phyloP scores from a whole-genome alignment of 352 stramenopile species.

The Pythium periplocum region DNA sequence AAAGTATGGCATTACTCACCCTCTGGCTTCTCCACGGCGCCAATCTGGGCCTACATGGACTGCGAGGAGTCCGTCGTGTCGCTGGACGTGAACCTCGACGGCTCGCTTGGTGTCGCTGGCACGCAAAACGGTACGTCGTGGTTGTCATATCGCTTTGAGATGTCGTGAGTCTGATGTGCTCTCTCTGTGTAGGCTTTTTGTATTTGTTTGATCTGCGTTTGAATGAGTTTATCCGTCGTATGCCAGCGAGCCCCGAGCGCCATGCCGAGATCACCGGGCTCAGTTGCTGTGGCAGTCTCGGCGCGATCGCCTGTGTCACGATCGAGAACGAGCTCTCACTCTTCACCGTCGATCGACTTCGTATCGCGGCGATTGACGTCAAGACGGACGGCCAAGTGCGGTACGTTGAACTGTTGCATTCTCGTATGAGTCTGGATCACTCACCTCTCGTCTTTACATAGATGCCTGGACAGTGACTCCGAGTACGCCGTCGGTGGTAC shows the following conservation, averaged over 20 bases:
- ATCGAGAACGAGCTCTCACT: slow-evolving; percentile 64
- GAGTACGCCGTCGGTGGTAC: slow-evolving; percentile 73
- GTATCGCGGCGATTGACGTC: slow-evolving; percentile 50
- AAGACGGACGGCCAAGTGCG: slow-evolving; percentile 51
- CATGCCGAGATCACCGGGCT: slow-evolving; percentile 51
- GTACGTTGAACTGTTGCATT: slow-evolving; percentile 21
- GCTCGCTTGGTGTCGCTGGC: slow-evolving; percentile 45
- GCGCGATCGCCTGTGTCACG: slow-evolving; percentile 58
- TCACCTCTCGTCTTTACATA: slow-evolving; percentile 10
- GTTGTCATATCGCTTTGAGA: no score
- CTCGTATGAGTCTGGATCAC: not conserved
- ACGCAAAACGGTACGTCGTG: slow-evolving; percentile 43
- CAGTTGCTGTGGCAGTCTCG: slow-evolving; percentile 53
- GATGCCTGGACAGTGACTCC: slow-evolving; percentile 75
- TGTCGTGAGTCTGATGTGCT: no score
- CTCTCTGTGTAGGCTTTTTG: slow-evolving; percentile 30
- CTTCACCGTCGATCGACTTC: slow-evolving; percentile 57
- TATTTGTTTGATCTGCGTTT: slow-evolving; percentile 69
- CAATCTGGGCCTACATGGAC: slow-evolving; percentile 68
- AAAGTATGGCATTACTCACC: slow-evolving; percentile 79
- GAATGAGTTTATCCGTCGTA: slow-evolving; percentile 55
- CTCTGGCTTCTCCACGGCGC: slow-evolving; percentile 54
- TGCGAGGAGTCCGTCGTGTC: slow-evolving; percentile 66
- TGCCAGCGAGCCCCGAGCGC: slow-evolving; percentile 51
- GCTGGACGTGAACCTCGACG: slow-evolving; percentile 67